Evolutionary conservation across 306 rosid genomes (phyloP).

Genomic region (Acacia acuminata): DNA sequence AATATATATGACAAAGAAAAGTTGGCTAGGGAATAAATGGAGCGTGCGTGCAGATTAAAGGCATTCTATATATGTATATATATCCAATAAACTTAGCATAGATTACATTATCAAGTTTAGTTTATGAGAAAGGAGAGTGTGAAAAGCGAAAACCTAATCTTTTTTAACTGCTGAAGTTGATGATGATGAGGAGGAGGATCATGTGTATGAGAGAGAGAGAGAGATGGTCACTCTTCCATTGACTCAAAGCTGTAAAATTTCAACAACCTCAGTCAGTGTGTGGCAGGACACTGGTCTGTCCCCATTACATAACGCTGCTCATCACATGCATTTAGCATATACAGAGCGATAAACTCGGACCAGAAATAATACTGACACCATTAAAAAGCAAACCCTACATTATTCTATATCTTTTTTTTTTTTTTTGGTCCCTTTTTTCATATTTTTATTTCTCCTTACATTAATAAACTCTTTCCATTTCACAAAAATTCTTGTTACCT

Average conservation of each 20-base stretch:
- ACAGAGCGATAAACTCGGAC: not conserved
- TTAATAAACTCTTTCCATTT: not conserved
- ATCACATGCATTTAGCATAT: slow-evolving; percentile 42
- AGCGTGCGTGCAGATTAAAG: not conserved
- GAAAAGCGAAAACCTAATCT: not conserved
- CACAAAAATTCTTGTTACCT: not conserved
- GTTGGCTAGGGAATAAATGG: not conserved
- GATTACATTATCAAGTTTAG: not conserved
- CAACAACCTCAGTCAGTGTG: slow-evolving; percentile 49
- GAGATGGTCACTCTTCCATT: slow-evolving; percentile 29
- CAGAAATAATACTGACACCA: slow-evolving; percentile 4
- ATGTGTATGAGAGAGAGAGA: slow-evolving; percentile 20
- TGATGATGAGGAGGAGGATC: slow-evolving; percentile 6
- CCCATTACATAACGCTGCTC: slow-evolving; percentile 37
- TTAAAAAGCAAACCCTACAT: slow-evolving; percentile 3
- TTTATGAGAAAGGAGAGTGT: not conserved
- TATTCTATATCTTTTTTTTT: not conserved
- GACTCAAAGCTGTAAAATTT: slow-evolving; percentile 44
- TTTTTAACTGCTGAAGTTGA: not conserved
- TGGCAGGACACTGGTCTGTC: slow-evolving; percentile 45
- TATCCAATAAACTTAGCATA: not conserved
- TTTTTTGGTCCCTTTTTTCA: not conserved
- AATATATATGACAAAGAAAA: not conserved
- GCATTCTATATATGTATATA: not conserved
- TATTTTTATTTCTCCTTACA: no score